Percentiles rank a stretch among this genome's conserved stretches.
Evolutionary conservation across 352 stramenopile genomes (phyloP).

Genomic region (Hyaloperonospora arabidopsidis): DNA sequence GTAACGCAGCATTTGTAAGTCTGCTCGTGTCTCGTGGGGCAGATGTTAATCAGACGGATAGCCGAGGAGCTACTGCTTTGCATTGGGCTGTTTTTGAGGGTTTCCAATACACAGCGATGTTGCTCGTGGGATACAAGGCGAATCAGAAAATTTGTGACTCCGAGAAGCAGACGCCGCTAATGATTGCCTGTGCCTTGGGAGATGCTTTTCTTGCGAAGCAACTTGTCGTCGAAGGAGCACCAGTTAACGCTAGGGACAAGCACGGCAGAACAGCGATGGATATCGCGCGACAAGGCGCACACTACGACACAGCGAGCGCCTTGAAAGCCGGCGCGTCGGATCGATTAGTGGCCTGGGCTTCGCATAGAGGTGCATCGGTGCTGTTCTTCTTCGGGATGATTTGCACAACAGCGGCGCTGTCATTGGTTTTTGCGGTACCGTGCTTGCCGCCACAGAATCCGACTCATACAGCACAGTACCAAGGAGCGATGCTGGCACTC

Average conservation of each 20-base stretch:
- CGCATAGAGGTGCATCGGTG: conserved; percentile 48
- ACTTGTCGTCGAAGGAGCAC: conserved; percentile 72
- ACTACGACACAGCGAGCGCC: conserved; percentile 57
- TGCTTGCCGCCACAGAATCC: conserved; percentile 24
- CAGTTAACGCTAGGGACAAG: conserved; percentile 52
- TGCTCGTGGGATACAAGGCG: conserved; percentile 74
- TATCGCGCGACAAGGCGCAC: conserved; percentile 59
- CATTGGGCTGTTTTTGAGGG: conserved; percentile 83
- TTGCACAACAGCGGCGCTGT: conserved; percentile 36
- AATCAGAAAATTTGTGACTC: conserved; percentile 77
- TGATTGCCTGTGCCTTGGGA: conserved; percentile 74
- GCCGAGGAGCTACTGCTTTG: conserved; percentile 57
- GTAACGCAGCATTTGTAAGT: conserved; percentile 66
- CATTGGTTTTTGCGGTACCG: conserved; percentile 49
- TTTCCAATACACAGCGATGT: conserved; percentile 77
- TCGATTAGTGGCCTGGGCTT: conserved; percentile 55
- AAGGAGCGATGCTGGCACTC: conserved; percentile 28
- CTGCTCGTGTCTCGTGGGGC: conserved; percentile 51
- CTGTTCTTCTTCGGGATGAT: conserved; percentile 70
- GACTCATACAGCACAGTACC: conserved; percentile 18
- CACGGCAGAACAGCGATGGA: conserved; percentile 67
- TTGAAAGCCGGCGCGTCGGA: conserved; percentile 65
- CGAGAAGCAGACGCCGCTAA: conserved; percentile 69
- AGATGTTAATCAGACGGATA: conserved; percentile 64
- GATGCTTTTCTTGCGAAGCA: conserved; percentile 79